A percentile compares a stretch with the other conserved stretches of the same genome.
phyloP scores from a whole-genome alignment of 352 stramenopile species.

The Globisporangium paroecandrum region DNA sequence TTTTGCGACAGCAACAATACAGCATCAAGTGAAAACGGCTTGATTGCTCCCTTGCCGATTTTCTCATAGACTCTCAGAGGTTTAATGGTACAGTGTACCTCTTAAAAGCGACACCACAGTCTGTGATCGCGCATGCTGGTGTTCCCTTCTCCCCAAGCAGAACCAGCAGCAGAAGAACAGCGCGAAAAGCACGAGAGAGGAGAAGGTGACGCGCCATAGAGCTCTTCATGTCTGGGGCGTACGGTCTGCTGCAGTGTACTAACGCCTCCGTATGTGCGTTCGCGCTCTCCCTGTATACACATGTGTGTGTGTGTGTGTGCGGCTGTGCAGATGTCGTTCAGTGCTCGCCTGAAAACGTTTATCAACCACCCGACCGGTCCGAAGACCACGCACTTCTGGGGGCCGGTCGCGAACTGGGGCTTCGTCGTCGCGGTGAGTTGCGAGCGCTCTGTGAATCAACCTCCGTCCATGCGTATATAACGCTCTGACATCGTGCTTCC shows the following conservation, averaged over 20 bases:
- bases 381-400: constrained; percentile 89
- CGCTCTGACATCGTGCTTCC: neutral
- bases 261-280: neutral
- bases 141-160: neutral
- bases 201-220: neutral
- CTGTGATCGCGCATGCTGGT: neutral
- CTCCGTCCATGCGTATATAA: neutral
- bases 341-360: constrained; percentile 56
- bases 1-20: too few relatives aligned
- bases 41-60: too few relatives aligned
- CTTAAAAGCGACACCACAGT: neutral
- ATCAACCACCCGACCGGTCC: constrained; percentile 79
- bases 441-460: neutral
- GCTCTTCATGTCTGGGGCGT: neutral
- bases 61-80: too few relatives aligned
- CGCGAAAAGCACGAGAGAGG: neutral
- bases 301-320: neutral
- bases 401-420: constrained; percentile 85
- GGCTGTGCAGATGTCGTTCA: constrained; percentile 21
- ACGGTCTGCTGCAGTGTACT: neutral
- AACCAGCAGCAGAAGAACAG: neutral
- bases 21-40: too few relatives aligned
- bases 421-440: constrained; percentile 75
- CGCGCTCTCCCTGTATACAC: neutral
- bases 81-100: too few relatives aligned